These are phyloP conservation scores for Fraxinus excelsior DNA, from an alignment of 257 asterid species.

Conservation along the genomic window DNA sequence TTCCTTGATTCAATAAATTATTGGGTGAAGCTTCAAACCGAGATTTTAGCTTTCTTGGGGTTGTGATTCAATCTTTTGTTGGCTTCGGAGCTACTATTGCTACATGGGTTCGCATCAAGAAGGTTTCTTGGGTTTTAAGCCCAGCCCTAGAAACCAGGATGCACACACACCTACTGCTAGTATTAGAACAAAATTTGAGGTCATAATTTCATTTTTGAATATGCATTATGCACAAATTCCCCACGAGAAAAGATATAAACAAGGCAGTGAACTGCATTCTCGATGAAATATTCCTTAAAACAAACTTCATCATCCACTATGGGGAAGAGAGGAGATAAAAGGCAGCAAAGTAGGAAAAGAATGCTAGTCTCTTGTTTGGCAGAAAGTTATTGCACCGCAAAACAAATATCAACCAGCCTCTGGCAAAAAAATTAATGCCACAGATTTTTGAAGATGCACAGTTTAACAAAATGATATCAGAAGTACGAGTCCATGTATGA, in stretches of 20 bases:
- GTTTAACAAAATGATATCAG: not conserved
- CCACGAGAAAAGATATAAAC: not conserved
- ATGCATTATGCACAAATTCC: not conserved
- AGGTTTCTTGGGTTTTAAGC: too few relatives aligned
- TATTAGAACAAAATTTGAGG: not conserved
- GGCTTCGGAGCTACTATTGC: too few relatives aligned
- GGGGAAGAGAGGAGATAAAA: not conserved
- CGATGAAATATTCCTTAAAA: not conserved
- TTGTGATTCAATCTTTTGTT: too few relatives aligned
- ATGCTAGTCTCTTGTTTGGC: not conserved
- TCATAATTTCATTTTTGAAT: not conserved
- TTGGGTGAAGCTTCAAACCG: too few relatives aligned
- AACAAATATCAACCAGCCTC: not conserved
- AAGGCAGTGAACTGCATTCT: not conserved
- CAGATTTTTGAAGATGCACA: not conserved
- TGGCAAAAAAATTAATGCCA: not conserved
- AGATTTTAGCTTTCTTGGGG: too few relatives aligned
- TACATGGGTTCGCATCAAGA: too few relatives aligned
- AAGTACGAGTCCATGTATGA: not conserved
- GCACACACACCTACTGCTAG: not conserved
- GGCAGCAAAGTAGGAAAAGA: not conserved
- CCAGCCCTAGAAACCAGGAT: not conserved
- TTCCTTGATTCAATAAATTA: too few relatives aligned
- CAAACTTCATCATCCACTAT: not conserved
- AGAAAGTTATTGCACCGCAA: not conserved